Conservation (phyloP, 768 basidiomycete genomes). For the Leucosporidium yakuticum region DNA sequence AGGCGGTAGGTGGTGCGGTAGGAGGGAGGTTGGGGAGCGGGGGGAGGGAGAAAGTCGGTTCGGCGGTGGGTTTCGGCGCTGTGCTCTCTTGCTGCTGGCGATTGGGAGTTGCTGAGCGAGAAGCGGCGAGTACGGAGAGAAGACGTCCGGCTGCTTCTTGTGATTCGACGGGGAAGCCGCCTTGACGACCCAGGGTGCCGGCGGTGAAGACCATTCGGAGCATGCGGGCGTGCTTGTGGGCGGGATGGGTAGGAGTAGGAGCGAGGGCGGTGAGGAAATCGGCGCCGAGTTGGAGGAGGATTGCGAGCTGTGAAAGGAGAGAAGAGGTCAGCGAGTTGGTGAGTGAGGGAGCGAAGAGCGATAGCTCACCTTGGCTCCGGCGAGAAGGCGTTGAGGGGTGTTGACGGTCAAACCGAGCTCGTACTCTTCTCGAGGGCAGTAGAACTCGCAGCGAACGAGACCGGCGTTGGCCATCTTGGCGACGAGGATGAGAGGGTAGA, state of each 20-base stretch:
- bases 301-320: not conserved
- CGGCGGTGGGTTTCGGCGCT: no score
- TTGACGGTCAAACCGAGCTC: not conserved
- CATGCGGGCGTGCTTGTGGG: conserved; percentile 7
- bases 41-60: not conserved
- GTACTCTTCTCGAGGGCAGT: not conserved
- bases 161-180: not conserved
- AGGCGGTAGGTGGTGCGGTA: no score
- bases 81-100: not conserved
- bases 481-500: conserved; percentile 8
- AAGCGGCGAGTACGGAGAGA: not conserved
- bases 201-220: conserved; percentile 4
- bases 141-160: not conserved
- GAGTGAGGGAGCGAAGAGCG: not conserved
- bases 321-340: not conserved
- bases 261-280: conserved; percentile 10
- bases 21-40: not conserved
- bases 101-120: not conserved
- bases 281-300: conserved; percentile 6
- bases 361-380: not conserved
- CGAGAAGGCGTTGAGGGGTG: not conserved
- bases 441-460: not conserved
- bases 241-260: conserved; percentile 4
- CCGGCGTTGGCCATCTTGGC: conserved; percentile 11
- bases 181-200: conserved; percentile 1